A percentile compares a stretch with the other conserved stretches of the same genome.
These are phyloP conservation scores for Colletotrichum musicola DNA, from an alignment of 2,329 filamentous ascomycete species.

Conservation along the genomic window DNA sequence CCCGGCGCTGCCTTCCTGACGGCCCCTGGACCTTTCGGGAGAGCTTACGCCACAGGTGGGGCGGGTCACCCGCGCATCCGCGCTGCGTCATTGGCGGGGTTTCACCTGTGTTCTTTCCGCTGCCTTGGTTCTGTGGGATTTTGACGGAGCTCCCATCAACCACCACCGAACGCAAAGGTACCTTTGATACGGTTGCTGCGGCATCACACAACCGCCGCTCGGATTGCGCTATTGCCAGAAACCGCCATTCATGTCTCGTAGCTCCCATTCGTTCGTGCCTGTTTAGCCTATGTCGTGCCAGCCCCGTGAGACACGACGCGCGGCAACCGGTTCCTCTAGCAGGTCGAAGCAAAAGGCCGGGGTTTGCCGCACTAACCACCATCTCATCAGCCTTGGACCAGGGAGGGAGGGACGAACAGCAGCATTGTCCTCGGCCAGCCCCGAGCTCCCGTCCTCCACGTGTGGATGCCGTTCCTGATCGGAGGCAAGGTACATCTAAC, in stretches of 20 bases:
- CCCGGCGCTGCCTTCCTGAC: no score
- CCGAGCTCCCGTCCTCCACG: conserved; percentile 18
- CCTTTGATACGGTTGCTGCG: neutral
- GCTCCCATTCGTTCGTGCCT: neutral
- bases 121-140: conserved; percentile 33
- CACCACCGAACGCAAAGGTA: conserved; percentile 11
- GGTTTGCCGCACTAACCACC: neutral
- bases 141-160: conserved; percentile 19
- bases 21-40: neutral
- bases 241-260: conserved; percentile 17
- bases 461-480: conserved; percentile 30
- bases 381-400: neutral
- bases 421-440: neutral
- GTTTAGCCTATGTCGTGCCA: conserved; percentile 12
- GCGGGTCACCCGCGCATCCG: conserved; percentile 12
- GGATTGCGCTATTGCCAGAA: conserved; percentile 19
- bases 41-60: conserved; percentile 36
- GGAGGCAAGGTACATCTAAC: neutral
- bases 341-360: neutral
- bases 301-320: conserved; percentile 36
- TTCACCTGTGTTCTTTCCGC: conserved; percentile 4
- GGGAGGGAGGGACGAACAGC: neutral
- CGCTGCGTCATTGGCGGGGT: conserved; percentile 38
- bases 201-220: conserved; percentile 24
- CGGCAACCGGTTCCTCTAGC: conserved; percentile 16